Evolutionary conservation across 768 basidiomycete species (phyloP).

Genomic region (Boletellus ananiceps): DNA sequence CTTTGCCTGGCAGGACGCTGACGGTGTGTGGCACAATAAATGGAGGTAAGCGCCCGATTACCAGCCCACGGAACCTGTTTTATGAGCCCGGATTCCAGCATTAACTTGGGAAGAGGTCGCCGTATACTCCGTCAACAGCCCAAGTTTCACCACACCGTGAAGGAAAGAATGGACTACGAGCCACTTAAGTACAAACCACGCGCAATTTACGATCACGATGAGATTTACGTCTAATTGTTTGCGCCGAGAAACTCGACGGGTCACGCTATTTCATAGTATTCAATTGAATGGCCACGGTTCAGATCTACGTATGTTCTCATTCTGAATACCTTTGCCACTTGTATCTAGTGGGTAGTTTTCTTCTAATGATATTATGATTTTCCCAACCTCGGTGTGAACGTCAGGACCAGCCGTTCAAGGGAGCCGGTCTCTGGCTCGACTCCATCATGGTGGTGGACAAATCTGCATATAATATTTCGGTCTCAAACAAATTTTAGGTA

Average conservation of each 20-base stretch:
- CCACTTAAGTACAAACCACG: slow-evolving; percentile 53
- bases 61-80: not conserved
- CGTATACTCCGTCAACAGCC: slow-evolving; percentile 43
- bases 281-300: not conserved
- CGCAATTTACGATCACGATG: slow-evolving; percentile 46
- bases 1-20: slow-evolving; percentile 52
- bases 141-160: slow-evolving; percentile 61
- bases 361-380: not conserved
- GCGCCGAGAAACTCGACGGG: not conserved
- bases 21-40: slow-evolving; percentile 49
- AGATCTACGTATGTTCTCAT: not conserved
- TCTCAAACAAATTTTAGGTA: too few species aligned
- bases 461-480: too few species aligned
- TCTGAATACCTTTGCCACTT: not conserved
- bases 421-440: too few species aligned
- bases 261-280: not conserved
- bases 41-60: slow-evolving; percentile 44
- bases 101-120: slow-evolving; percentile 56
- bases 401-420: too few species aligned
- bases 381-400: not conserved
- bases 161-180: slow-evolving; percentile 47
- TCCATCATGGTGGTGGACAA: too few species aligned
- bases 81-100: slow-evolving; percentile 10
- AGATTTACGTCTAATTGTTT: slow-evolving; percentile 38
- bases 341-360: not conserved